Conservation (phyloP, 495 filamentous ascomycete species). For the Aspergillus olivimuriae region DNA sequence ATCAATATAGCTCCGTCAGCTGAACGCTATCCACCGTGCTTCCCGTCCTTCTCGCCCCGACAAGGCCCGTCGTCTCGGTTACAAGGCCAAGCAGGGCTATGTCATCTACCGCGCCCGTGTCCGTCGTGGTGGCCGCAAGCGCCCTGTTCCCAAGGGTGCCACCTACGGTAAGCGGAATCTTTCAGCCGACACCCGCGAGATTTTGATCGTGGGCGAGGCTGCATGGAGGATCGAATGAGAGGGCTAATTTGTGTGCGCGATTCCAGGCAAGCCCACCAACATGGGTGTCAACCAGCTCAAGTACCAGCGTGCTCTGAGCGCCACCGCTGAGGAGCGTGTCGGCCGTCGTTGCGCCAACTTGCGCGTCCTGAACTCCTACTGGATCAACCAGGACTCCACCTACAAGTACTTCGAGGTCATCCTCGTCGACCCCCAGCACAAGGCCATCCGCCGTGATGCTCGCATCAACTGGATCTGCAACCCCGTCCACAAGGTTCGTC, state of each 20-base stretch:
- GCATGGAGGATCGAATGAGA: too few relatives aligned
- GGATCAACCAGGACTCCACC: constrained; percentile 99
- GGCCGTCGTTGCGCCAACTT: constrained; percentile 97
- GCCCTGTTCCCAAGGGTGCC: constrained; percentile 92
- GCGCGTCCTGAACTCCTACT: constrained; percentile 99
- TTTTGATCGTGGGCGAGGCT: neutral
- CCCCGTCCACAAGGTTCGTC: constrained; percentile 84
- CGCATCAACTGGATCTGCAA: constrained; percentile 99
- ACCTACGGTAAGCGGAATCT: constrained; percentile 71
- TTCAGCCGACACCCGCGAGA: neutral
- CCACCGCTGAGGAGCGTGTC: constrained; percentile 99
- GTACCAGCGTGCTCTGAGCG: constrained; percentile 97
- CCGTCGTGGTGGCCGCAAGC: constrained; percentile 95
- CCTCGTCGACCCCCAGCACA: constrained; percentile 99
- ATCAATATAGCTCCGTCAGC: constrained; percentile 98
- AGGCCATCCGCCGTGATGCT: constrained; percentile 97
- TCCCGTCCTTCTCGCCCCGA: constrained; percentile 97
- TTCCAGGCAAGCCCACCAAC: constrained; percentile 96
- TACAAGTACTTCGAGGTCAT: constrained; percentile 99
- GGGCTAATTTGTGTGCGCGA: constrained; percentile 7
- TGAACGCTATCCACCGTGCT: constrained; percentile 98
- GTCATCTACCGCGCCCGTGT: constrained; percentile 99
- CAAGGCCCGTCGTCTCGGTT: constrained; percentile 98
- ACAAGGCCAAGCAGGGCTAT: constrained; percentile 99
- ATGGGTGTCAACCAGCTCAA: constrained; percentile 99